Base-by-base conservation (phyloP, 306 rosid genomes). In the Vigna nakashimae region DNA sequence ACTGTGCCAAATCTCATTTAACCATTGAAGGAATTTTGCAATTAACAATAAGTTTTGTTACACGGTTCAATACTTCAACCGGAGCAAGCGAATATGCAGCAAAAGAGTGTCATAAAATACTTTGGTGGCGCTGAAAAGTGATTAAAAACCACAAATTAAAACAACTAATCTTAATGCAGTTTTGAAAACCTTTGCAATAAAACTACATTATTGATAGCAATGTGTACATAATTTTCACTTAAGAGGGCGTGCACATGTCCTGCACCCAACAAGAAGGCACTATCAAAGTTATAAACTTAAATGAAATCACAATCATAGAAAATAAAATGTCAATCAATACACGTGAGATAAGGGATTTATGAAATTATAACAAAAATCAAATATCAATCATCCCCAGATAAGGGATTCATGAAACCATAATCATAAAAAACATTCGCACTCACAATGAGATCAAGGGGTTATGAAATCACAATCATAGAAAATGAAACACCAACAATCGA, bases 351-450 rank as follows among this genome's bases (percentile, higher is more conserved):
- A 53, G 6, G 58, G 30, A 12, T 55, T 9, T 9, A 9, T 55
- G 60, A 40, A 65, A 55, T 17, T 26, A 59, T 17, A 59, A 14
- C 28, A n/a, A 71, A 66, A 57, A 62, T 7, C 66, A 62, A 30
- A 60, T 7, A 26, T 4, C 58, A 49, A 43, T 49, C 0, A 2
- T 42, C 10, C 13, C 46, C 58, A 26, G 9, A 46, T 13, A 46
- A 13, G 55, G 18, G 55, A n/a, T 50, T 50, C 16, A 36, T 6
- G 9, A 36, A 36, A 36, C 7, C 48, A 59, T 6, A 50, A 17
- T 49, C 18, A 55, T 11, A 43, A 24, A 65, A 57, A 57, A 32
- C 9, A 36, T 36, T 36, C 2, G 42, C 42, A 36, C 42, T 5
- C 38, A 34, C 6, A 0, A 36, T 36, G 42, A 36, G 42, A 36